Conservation (phyloP, 805 yeast genomes). For the Teunomyces tritomae region DNA sequence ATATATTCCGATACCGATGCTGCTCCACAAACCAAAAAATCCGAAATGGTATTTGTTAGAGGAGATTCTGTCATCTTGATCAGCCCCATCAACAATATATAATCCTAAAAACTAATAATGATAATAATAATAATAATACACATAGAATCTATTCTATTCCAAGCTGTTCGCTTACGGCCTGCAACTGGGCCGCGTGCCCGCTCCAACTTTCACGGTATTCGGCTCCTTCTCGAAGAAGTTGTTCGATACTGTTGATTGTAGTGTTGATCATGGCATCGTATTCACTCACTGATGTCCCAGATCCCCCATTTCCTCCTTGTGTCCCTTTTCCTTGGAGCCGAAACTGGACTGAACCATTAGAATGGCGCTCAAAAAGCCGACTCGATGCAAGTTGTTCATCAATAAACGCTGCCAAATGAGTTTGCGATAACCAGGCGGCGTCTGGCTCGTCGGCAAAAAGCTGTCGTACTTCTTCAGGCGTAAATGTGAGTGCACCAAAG, state of each 20-base stretch:
- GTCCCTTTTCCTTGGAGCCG: conserved; percentile 15
- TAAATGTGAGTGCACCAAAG: conserved; percentile 15
- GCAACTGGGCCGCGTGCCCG: conserved; percentile 31
- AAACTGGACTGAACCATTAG: conserved; percentile 18
- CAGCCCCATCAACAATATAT: conserved; percentile 35
- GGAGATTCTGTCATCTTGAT: conserved; percentile 96
- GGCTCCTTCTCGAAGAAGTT: conserved; percentile 29
- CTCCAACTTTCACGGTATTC: conserved; percentile 35
- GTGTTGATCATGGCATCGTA: conserved; percentile 29
- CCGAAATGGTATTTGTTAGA: conserved; percentile 92
- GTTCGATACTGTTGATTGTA: conserved; percentile 24
- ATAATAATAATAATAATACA: background rate
- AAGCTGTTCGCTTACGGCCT: conserved; percentile 20
- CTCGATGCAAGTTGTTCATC: conserved; percentile 21
- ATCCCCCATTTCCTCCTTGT: no score
- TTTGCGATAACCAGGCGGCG: background rate
- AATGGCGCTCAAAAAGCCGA: conserved; percentile 18
- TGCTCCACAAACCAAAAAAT: conserved; percentile 49
- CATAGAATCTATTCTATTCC: background rate
- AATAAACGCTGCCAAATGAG: conserved; percentile 7
- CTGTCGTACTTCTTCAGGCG: conserved; percentile 16
- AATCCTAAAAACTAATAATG: no score
- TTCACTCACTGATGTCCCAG: conserved; percentile 11
- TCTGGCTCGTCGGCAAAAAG: conserved; percentile 19
- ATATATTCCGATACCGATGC: conserved; percentile 54